Evolutionary conservation across 345 rosid species (phyloP).

Genomic region (Punica granatum): DNA sequence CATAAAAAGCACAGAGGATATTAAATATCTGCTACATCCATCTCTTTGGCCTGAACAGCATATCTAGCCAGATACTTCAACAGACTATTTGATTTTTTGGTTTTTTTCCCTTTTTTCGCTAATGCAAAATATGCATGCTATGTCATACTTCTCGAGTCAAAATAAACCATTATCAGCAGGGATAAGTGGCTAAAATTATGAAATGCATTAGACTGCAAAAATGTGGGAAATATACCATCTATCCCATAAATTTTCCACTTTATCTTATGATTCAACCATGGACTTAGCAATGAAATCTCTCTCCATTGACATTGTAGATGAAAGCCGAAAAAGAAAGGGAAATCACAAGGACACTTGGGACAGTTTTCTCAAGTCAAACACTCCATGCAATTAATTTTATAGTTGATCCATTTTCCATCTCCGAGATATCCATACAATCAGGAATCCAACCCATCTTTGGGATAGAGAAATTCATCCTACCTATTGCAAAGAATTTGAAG

Average conservation of each 20-base stretch:
- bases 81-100: not conserved
- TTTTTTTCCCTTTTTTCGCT: not conserved
- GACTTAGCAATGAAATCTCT: not conserved
- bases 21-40: not conserved
- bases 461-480: not conserved
- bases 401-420: too few relatives aligned
- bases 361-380: too few relatives aligned
- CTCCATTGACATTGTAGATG: not conserved
- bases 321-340: not conserved
- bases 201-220: not conserved
- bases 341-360: too few relatives aligned
- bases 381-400: too few relatives aligned
- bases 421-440: too few relatives aligned
- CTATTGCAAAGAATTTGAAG: not conserved
- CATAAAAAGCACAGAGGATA: conserved; percentile 1
- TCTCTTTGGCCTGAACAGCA: not conserved
- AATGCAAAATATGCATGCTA: not conserved
- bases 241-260: not conserved
- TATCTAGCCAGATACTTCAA: not conserved
- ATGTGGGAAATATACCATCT: not conserved
- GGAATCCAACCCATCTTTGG: too few relatives aligned
- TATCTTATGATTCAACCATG: not conserved
- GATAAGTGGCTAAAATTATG: not conserved
- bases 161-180: not conserved
- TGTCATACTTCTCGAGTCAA: not conserved